These are phyloP conservation scores for Aspergillus puulaauensis DNA, from an alignment of 2,329 filamentous ascomycete genomes.

Conservation along the genomic window DNA sequence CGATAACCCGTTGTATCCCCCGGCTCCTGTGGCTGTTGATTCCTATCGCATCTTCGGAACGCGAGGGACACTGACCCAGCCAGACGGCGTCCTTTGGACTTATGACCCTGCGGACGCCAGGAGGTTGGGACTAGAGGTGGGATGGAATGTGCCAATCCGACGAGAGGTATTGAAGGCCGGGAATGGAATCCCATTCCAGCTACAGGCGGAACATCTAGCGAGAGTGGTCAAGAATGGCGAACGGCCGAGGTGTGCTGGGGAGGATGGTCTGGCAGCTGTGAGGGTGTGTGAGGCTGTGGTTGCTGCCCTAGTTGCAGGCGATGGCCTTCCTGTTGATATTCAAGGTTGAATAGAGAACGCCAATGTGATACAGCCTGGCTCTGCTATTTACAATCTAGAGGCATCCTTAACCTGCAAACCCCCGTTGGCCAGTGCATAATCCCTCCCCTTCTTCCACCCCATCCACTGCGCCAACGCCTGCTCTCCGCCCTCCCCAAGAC, in stretches of 20 bases:
- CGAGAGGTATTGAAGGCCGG: not conserved
- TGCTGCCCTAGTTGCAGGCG: not conserved
- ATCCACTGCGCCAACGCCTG: not conserved
- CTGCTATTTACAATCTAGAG: not conserved
- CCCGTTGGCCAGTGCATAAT: not conserved
- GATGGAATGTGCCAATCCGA: not conserved
- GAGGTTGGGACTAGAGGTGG: not conserved
- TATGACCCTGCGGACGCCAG: not conserved
- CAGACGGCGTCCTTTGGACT: not conserved
- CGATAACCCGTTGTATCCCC: not conserved
- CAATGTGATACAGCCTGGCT: not conserved
- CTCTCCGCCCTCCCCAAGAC: not conserved
- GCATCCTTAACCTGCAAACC: not conserved
- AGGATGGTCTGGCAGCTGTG: not conserved
- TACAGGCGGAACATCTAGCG: not conserved
- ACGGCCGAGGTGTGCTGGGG: not conserved
- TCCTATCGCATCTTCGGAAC: not conserved
- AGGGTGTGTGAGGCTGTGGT: not conserved
- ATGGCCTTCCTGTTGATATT: not conserved
- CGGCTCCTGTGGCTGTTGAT: not conserved
- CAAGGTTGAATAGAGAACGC: not conserved
- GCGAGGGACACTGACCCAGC: not conserved
- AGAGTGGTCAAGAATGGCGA: not conserved
- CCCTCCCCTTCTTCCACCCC: not conserved
- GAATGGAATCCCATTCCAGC: not conserved